Evolutionary conservation across 23 red algal species (phyloP), one percentile per base, ranked within the genome.

Genomic region (Gracilariopsis chorda): DNA sequence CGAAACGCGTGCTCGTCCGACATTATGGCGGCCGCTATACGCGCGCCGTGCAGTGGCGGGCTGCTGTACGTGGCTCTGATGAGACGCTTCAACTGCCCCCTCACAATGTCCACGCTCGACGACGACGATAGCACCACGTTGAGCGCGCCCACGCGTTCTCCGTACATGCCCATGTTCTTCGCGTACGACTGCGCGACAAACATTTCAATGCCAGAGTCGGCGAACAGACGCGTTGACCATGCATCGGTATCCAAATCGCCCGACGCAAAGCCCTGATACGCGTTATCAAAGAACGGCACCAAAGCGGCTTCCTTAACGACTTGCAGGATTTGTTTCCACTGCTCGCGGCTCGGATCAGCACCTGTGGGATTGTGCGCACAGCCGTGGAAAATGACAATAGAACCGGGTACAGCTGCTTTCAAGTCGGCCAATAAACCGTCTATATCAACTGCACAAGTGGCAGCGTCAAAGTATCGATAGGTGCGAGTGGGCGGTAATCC

Each of bases 331-430:
- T 78, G 55, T 33, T 58, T 20, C 97, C 97, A 99, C 25, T 96
- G 62, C 19, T 44, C 40, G 0, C 63, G 14, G 3, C 48, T 79
- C 2, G 92, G 97, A 70, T 99, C 97, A 9, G 97, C 97, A 40
- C 97, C 97, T 3, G 97, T 96, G 21, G 97, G 97, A 44, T 99
- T 99, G 84, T 99, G 97, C 12, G 97, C 97, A 84, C 97, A 99
- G 28, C 65, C 93, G 74, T 99, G 97, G n/a, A 99, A 91, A 16
- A 99, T 27, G n/a, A 99, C 90, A 39, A 99, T 69, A 24, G 90
- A 94, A 14, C 93, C 83, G 21, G 40, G 20, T 17, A 83, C 79
- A 3, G 90, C 94, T 14, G 51, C 67, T 17, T 42, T 61, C 79
- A 99, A 92, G 73, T 99, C 97, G 13, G 40, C 76, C 30, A 95